Evolutionary conservation across 2,329 filamentous ascomycete species (phyloP).

Genomic region (Ophiostoma novo-ulmi): DNA sequence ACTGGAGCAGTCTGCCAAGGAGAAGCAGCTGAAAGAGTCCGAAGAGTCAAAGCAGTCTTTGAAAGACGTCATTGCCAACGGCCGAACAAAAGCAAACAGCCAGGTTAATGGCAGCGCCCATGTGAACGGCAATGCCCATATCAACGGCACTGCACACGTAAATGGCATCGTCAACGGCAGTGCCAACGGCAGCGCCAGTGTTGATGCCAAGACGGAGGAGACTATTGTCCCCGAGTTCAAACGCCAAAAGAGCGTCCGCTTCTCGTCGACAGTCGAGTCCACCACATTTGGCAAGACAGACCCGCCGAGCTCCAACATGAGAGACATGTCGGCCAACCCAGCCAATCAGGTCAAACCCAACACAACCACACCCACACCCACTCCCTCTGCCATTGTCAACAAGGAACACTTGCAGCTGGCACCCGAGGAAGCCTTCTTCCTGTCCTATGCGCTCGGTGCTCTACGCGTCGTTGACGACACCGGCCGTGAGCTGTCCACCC

Average conservation of each 20-base stretch:
- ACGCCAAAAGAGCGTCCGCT: slow-evolving; percentile 61
- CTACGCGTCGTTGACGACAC: slow-evolving; percentile 57
- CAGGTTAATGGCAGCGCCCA: neutral
- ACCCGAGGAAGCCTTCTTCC: slow-evolving; percentile 86
- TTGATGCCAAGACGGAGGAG: neutral
- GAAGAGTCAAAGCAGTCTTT: neutral
- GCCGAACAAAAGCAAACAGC: neutral
- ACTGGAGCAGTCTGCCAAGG: slow-evolving; percentile 20
- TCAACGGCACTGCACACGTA: neutral
- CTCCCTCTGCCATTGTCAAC: neutral
- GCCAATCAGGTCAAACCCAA: neutral
- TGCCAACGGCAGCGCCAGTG: neutral
- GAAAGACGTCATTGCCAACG: neutral
- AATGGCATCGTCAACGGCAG: neutral
- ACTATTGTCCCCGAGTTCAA: neutral
- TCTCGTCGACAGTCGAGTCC: slow-evolving; percentile 62
- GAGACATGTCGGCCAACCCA: neutral
- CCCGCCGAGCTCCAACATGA: slow-evolving; percentile 43
- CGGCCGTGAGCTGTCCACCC: slow-evolving; percentile 43
- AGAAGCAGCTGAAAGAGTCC: neutral
- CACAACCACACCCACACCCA: neutral
- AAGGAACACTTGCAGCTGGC: slow-evolving; percentile 85
- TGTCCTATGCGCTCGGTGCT: slow-evolving; percentile 72
- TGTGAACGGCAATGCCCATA: neutral
- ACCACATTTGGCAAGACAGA: slow-evolving; percentile 53